Conservation (phyloP, 495 filamentous ascomycete genomes). For the Daldinia loculata region DNA sequence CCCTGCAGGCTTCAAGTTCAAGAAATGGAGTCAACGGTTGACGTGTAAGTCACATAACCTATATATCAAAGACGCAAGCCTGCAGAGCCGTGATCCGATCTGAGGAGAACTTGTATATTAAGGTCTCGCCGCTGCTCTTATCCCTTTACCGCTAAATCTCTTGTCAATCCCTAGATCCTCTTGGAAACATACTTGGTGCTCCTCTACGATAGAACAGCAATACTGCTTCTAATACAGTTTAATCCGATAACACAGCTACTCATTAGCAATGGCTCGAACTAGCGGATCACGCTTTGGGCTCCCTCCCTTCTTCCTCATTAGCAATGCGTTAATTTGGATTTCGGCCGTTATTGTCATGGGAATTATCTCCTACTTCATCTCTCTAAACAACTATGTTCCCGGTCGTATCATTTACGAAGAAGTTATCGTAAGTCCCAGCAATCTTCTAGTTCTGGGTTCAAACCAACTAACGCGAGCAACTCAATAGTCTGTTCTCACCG, state of each 20-base stretch:
- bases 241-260: background rate
- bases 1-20: conserved; percentile 11
- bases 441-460: background rate
- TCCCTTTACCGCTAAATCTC: background rate
- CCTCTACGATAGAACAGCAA: background rate
- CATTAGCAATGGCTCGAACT: conserved; percentile 26
- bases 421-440: conserved; percentile 60
- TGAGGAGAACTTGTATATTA: conserved; percentile 17
- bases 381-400: conserved; percentile 45
- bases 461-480: conserved; percentile 14
- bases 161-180: conserved; percentile 6
- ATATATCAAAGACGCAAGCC: conserved; percentile 19
- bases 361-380: conserved; percentile 65
- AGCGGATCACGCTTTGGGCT: conserved; percentile 11
- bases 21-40: conserved; percentile 32
- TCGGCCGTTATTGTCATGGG: conserved; percentile 70
- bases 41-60: conserved; percentile 28
- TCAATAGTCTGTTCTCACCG: conserved; percentile 60
- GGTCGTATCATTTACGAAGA: conserved; percentile 62
- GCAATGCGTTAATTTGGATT: conserved; percentile 57
- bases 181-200: background rate
- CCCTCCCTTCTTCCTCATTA: conserved; percentile 44
- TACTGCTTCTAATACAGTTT: background rate
- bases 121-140: background rate
- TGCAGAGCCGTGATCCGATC: conserved; percentile 16